Evolutionary conservation across 805 yeast genomes (phyloP).

Genomic region (Candida koratica): DNA sequence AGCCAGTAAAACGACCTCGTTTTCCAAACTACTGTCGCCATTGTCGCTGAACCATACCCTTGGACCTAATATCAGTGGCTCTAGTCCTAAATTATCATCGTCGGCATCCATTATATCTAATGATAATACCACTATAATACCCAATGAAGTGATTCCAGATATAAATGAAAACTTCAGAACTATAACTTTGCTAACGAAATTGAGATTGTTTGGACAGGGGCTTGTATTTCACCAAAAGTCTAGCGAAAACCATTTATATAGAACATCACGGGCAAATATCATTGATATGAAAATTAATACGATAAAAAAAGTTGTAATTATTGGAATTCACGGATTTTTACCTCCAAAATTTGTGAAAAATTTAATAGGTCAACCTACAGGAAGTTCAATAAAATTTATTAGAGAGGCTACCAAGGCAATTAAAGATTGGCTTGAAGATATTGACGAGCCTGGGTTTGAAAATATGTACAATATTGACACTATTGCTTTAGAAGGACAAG

Average conservation of each 20-base stretch:
- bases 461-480: slow-evolving; percentile 25
- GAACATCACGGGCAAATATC: slow-evolving; percentile 10
- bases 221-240: slow-evolving; percentile 19
- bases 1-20: not conserved
- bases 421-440: slow-evolving; percentile 23
- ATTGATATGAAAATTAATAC: slow-evolving; percentile 10
- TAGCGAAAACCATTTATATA: slow-evolving; percentile 28
- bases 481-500: slow-evolving; percentile 41
- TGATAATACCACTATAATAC: not conserved
- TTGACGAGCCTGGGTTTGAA: slow-evolving; percentile 12
- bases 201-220: slow-evolving; percentile 23
- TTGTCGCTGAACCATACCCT: not conserved
- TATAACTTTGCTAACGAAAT: slow-evolving; percentile 21
- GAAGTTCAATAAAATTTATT: slow-evolving; percentile 28
- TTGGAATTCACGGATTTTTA: slow-evolving; percentile 38
- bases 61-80: not conserved
- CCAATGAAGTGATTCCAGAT: slow-evolving; percentile 17
- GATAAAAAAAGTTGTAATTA: slow-evolving; percentile 25
- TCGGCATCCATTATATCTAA: slow-evolving; percentile 5
- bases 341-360: slow-evolving; percentile 38
- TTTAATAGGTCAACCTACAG: slow-evolving; percentile 35
- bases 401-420: slow-evolving; percentile 28
- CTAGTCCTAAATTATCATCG: slow-evolving; percentile 6
- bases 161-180: slow-evolving; percentile 22
- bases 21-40: not conserved